Conservation (phyloP, 2,329 filamentous ascomycete species). For the Graphiopsis chlorocephala region DNA sequence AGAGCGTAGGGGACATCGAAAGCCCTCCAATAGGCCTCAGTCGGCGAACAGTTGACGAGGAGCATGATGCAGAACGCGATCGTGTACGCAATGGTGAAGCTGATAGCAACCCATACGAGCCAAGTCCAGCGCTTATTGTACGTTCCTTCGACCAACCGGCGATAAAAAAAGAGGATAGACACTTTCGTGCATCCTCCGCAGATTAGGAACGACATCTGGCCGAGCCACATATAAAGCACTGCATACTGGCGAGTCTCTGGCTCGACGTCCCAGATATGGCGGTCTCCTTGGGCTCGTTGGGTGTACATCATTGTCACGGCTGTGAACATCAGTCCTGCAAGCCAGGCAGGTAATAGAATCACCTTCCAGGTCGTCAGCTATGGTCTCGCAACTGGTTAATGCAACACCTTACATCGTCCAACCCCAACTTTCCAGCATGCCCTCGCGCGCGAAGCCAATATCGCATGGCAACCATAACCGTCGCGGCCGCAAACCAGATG, state of each 20-base stretch:
- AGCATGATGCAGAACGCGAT: slow-evolving; percentile 36
- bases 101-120: slow-evolving; percentile 38
- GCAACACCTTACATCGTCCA: slow-evolving; percentile 32
- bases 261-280: slow-evolving; percentile 38
- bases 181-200: slow-evolving; percentile 36
- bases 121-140: slow-evolving; percentile 37
- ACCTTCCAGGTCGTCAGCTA: background rate
- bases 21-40: slow-evolving; percentile 41
- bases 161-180: slow-evolving; percentile 42
- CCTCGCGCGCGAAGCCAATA: slow-evolving; percentile 31
- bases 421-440: slow-evolving; percentile 26
- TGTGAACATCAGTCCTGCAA: slow-evolving; percentile 24
- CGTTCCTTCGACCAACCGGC: slow-evolving; percentile 37
- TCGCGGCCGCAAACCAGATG: slow-evolving; percentile 26
- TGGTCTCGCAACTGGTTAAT: background rate
- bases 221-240: slow-evolving; percentile 33
- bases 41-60: slow-evolving; percentile 40
- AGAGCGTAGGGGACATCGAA: slow-evolving; percentile 35
- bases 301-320: slow-evolving; percentile 23
- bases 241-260: slow-evolving; percentile 17
- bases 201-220: slow-evolving; percentile 33
- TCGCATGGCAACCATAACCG: slow-evolving; percentile 27
- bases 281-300: slow-evolving; percentile 29
- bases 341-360: slow-evolving; percentile 25
- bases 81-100: slow-evolving; percentile 39